phyloP scores from a whole-genome alignment of 2,329 filamentous ascomycete genomes.

The Colletotrichum sp. region DNA sequence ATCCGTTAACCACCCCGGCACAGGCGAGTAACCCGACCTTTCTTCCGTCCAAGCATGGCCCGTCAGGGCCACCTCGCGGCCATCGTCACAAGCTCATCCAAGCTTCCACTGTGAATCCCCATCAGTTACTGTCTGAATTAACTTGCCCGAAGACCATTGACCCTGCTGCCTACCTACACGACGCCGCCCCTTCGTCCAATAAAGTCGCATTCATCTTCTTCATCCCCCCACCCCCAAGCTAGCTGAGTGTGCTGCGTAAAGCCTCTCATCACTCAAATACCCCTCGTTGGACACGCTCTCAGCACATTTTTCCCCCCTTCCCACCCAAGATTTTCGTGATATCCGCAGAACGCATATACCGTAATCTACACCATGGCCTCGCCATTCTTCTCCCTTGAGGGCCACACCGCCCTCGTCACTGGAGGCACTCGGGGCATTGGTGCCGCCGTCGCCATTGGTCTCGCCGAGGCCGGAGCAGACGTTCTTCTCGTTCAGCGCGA shows the following conservation, averaged over 20 bases:
- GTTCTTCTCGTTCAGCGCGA: slow-evolving; percentile 60
- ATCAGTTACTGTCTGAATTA: background rate
- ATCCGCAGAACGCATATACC: background rate
- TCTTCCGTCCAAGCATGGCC: background rate
- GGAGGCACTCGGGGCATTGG: slow-evolving; percentile 65
- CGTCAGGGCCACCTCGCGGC: background rate
- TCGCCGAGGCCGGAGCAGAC: slow-evolving; percentile 65
- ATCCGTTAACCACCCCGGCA: background rate
- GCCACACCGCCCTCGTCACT: slow-evolving; percentile 62
- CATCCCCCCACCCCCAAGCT: background rate
- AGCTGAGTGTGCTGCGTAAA: background rate
- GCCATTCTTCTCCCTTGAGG: slow-evolving; percentile 57
- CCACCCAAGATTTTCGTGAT: background rate
- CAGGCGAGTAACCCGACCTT: background rate
- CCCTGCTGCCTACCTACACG: background rate
- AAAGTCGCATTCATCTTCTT: background rate
- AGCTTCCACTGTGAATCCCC: background rate
- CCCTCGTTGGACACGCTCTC: background rate
- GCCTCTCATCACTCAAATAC: background rate
- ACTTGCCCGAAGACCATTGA: background rate
- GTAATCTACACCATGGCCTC: slow-evolving; percentile 33
- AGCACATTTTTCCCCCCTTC: background rate
- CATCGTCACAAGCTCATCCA: background rate
- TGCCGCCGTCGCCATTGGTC: slow-evolving; percentile 59
- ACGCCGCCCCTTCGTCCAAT: background rate